Conservation (phyloP, 2,329 filamentous ascomycete species). For the Neophaeococcomyces aloes region DNA sequence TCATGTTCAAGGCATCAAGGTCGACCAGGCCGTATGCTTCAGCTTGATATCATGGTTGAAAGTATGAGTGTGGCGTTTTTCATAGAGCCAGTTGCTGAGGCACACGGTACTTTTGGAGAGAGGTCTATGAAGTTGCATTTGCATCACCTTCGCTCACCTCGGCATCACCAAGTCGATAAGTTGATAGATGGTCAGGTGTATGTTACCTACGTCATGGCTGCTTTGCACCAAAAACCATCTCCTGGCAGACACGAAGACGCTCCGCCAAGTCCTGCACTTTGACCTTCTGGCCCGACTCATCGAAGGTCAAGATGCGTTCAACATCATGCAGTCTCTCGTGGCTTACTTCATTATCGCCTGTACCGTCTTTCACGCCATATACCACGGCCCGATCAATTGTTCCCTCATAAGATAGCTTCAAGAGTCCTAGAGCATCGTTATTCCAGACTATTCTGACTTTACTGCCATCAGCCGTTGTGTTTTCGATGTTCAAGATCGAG, state of each 20-base stretch:
- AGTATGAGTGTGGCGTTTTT: too few relatives aligned
- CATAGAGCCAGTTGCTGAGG: too few relatives aligned
- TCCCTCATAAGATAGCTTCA: conserved; percentile 33
- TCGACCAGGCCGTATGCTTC: too few relatives aligned
- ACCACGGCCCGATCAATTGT: conserved; percentile 34
- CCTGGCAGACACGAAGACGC: background rate
- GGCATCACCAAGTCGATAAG: too few relatives aligned
- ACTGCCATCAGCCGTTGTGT: conserved; percentile 30
- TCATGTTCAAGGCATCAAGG: too few relatives aligned
- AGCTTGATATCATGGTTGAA: too few relatives aligned
- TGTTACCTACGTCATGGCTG: too few relatives aligned
- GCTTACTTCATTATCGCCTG: background rate
- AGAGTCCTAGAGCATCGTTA: conserved; percentile 34
- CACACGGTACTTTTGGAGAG: too few relatives aligned
- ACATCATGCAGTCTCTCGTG: conserved; percentile 2
- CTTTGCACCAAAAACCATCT: too few relatives aligned
- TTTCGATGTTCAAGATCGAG: conserved; percentile 28
- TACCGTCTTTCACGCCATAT: conserved; percentile 22
- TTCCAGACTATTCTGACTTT: conserved; percentile 36
- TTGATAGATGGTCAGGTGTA: too few relatives aligned
- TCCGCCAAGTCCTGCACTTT: conserved; percentile 1
- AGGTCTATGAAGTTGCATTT: too few relatives aligned
- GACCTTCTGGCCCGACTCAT: background rate
- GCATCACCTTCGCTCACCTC: too few relatives aligned
- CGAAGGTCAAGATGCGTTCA: background rate